Conservation (phyloP, 495 filamentous ascomycete genomes). For the Echria macrotheca region DNA sequence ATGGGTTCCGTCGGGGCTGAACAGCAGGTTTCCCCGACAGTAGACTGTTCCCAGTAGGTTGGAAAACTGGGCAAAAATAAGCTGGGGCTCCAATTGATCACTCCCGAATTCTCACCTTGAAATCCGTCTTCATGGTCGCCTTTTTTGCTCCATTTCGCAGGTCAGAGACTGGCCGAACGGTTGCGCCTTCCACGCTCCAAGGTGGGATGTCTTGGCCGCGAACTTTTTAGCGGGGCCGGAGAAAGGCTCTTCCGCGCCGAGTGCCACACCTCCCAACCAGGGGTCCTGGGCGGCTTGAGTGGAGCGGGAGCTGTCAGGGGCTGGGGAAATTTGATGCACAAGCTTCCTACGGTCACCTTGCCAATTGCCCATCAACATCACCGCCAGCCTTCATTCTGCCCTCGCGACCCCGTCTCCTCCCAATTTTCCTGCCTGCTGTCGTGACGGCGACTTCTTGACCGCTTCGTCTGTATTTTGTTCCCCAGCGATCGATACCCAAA, state of each 20-base stretch:
- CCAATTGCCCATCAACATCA: too few relatives aligned
- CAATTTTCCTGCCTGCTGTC: constrained; percentile 18
- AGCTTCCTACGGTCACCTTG: constrained; percentile 24
- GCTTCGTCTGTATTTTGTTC: constrained; percentile 8
- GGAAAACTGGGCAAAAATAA: constrained; percentile 78
- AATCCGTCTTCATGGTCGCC: constrained; percentile 87
- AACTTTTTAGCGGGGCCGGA: constrained; percentile 30
- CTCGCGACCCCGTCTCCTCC: constrained; percentile 10
- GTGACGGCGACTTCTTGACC: constrained; percentile 15
- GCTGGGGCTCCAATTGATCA: too few relatives aligned
- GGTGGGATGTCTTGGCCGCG: constrained; percentile 10
- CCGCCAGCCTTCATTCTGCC: constrained; percentile 15
- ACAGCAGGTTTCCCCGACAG: constrained; percentile 91
- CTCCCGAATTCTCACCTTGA: constrained; percentile 75
- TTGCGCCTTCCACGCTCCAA: constrained; percentile 2
- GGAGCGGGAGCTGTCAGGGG: constrained; percentile 14
- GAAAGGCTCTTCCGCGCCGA: constrained; percentile 26
- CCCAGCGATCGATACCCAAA: constrained; percentile 10
- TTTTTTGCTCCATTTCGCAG: constrained; percentile 18
- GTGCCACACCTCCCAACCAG: constrained; percentile 10
- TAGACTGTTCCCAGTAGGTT: constrained; percentile 96
- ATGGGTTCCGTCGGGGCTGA: constrained; percentile 93
- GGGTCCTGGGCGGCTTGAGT: constrained; percentile 11
- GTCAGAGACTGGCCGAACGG: constrained; percentile 4
- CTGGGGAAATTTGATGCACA: constrained; percentile 32